Evolutionary conservation across 179 eudicot species (phyloP).

Genomic region (Beta corolliflora): DNA sequence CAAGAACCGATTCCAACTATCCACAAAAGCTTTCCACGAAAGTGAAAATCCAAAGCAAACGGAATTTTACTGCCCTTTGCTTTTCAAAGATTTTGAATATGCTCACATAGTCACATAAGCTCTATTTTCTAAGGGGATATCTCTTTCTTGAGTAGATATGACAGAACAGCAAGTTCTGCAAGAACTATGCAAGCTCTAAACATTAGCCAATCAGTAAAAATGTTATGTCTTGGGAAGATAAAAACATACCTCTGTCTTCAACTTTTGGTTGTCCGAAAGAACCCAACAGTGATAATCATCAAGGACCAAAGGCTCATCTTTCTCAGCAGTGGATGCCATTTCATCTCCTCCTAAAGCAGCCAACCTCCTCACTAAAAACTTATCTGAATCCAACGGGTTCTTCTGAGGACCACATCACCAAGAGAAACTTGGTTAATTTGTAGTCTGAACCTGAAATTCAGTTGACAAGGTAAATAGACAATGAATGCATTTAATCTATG

Average conservation of each 20-base stretch:
- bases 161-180: neutral
- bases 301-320: conserved; percentile 9
- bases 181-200: neutral
- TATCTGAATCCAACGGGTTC: conserved; percentile 8
- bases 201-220: neutral
- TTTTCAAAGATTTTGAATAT: neutral
- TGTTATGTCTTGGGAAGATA: neutral
- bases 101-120: neutral
- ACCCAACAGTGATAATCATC: conserved; percentile 8
- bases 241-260: neutral
- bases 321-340: conserved; percentile 1
- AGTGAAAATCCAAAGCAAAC: neutral
- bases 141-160: neutral
- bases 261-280: conserved; percentile 7
- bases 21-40: neutral
- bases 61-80: neutral
- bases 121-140: neutral
- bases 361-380: conserved; percentile 4
- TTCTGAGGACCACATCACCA: conserved; percentile 16
- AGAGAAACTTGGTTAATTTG: neutral
- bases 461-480: neutral
- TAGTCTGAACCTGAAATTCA: neutral
- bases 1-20: neutral
- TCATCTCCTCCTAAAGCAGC: conserved; percentile 13
- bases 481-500: neutral